phyloP scores from a whole-genome alignment of 805 yeast genomes.

The Sungouiozyma ichnusensis region DNA sequence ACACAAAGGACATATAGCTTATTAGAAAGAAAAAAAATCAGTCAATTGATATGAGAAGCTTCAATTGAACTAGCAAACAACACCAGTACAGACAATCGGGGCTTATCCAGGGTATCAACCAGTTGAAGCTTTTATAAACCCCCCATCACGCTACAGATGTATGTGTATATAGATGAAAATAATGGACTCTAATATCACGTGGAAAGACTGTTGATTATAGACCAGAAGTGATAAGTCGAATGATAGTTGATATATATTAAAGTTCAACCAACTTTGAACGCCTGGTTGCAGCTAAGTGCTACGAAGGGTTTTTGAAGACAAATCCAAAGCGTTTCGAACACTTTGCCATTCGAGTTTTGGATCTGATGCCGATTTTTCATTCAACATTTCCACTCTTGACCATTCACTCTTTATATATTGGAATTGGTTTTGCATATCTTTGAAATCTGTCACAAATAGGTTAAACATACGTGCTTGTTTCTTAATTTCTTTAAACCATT shows the following conservation, averaged over 20 bases:
- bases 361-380: neutral
- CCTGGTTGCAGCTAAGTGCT: neutral
- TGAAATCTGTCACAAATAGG: conserved; percentile 21
- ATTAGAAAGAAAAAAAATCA: no score
- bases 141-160: no score
- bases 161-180: neutral
- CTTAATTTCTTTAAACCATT: conserved; percentile 38
- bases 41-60: no score
- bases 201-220: no score
- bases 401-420: neutral
- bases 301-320: neutral
- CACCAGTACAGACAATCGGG: no score
- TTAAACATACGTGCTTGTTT: conserved; percentile 26
- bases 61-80: no score
- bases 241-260: no score
- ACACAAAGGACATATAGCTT: neutral
- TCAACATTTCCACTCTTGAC: neutral
- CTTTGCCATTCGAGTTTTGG: neutral
- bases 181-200: neutral
- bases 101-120: no score
- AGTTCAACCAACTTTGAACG: no score
- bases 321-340: neutral
- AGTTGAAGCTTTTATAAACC: no score
- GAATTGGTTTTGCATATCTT: conserved; percentile 1
- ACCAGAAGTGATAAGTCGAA: no score